A percentile compares a stretch with the other conserved stretches of the same genome.
phyloP scores from a whole-genome alignment of 768 basidiomycete genomes.

The Podaxis mareebaensis region DNA sequence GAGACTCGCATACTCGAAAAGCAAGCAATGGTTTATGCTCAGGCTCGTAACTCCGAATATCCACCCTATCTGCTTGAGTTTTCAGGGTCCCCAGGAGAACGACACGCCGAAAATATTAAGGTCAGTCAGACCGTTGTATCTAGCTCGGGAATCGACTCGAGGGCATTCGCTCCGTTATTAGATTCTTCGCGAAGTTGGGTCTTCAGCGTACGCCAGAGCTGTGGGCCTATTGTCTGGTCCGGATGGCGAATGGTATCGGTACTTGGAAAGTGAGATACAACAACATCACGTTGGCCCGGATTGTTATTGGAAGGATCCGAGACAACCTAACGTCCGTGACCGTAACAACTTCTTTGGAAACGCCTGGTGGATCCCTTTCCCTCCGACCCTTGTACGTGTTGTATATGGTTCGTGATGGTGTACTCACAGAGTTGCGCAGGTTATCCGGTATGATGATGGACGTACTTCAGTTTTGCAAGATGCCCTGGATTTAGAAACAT shows the following conservation, averaged over 20 bases:
- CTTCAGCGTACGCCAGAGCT: conserved; percentile 52
- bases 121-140: conserved; percentile 31
- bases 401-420: background rate
- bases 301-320: conserved; percentile 59
- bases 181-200: conserved; percentile 76
- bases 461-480: conserved; percentile 47
- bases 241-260: conserved; percentile 44
- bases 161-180: conserved; percentile 24
- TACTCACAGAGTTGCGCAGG: conserved; percentile 35
- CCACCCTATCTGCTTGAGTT: conserved; percentile 74
- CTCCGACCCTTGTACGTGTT: conserved; percentile 59
- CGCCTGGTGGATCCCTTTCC: conserved; percentile 81
- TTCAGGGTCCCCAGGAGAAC: conserved; percentile 60
- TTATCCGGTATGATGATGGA: conserved; percentile 70
- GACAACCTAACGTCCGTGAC: conserved; percentile 27
- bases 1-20: conserved; percentile 58
- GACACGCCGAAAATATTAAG: conserved; percentile 80
- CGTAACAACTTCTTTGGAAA: conserved; percentile 67
- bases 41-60: conserved; percentile 55
- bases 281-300: conserved; percentile 67
- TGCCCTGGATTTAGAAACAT: conserved; percentile 52
- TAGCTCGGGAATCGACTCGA: background rate
- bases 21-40: conserved; percentile 59
- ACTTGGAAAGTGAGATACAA: conserved; percentile 55
- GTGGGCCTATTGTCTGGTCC: conserved; percentile 47